Conservation (phyloP, 2,329 filamentous ascomycete genomes). For the Orbilia quercus region DNA sequence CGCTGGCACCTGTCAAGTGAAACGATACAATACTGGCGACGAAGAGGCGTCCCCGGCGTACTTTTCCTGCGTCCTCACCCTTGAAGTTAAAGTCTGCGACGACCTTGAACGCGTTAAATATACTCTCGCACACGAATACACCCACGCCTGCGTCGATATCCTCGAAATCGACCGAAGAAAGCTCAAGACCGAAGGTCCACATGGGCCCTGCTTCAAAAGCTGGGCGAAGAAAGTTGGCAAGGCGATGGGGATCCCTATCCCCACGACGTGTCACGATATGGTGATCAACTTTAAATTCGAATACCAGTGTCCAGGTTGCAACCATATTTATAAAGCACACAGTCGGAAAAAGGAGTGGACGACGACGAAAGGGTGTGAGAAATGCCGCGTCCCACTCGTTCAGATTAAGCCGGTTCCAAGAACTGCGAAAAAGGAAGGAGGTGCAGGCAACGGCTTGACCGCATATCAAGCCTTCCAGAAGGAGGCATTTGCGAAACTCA, state of each 20-base stretch:
- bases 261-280: conserved; percentile 31
- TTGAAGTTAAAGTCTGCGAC: conserved; percentile 50
- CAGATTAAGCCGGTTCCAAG: conserved; percentile 50
- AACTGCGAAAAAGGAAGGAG: conserved; percentile 35
- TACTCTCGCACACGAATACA: conserved; percentile 46
- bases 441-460: conserved; percentile 9
- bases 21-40: conserved; percentile 9
- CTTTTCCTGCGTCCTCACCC: conserved; percentile 37
- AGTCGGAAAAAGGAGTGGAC: conserved; percentile 45
- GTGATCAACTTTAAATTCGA: conserved; percentile 54
- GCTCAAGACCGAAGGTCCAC: conserved; percentile 36
- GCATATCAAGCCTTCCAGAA: conserved; percentile 45
- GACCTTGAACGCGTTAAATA: conserved; percentile 32
- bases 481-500: conserved; percentile 49
- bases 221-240: conserved; percentile 50
- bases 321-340: conserved; percentile 39
- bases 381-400: conserved; percentile 28
- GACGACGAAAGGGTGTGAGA: conserved; percentile 40
- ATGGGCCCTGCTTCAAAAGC: conserved; percentile 34
- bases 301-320: conserved; percentile 38
- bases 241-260: conserved; percentile 44
- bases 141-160: conserved; percentile 52
- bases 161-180: conserved; percentile 39
- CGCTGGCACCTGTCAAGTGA: conserved; percentile 37
- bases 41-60: conserved; percentile 2